Evolutionary conservation across 495 filamentous ascomycete genomes (phyloP), one percentile per base, ranked within the genome.

Genomic region (Hypoxylon fragiforme): DNA sequence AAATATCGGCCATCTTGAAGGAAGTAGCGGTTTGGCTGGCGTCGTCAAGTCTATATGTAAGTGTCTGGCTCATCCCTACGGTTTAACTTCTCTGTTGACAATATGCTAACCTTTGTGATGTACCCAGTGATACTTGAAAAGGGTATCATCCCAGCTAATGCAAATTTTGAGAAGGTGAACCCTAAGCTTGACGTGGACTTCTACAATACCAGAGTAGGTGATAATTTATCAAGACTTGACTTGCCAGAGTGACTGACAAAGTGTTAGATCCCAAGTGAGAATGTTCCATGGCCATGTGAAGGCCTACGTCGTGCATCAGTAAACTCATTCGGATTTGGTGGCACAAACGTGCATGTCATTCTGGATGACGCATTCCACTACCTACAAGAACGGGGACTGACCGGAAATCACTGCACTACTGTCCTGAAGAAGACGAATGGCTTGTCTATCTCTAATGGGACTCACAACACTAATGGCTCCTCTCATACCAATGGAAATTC

Each of bases 321-420:
- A 11, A 85, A 81, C 47, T 80, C 72, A 9, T 85, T 81, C 42
- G 83, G 84, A 0, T 83, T 75, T 54, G 84, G 83, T 6, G 83
- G 84, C 3, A 65, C 78, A 11, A 86, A 86, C 57, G 71, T 74
- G 0, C 82, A 87, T 52, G 72, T 68, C 3, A 73, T 86, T 24
- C 9, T 87, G 0, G 82, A 86, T 28, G 70, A 68, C 26, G 64
- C 54, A 16, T 40, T 37, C 19, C 44, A 68, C 40, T 57, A 60
- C 13, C 34, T 63, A 12, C 46, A 36, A 41, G 49, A 55, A 2
- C 56, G 32, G 4, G 24, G 44, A 4, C 32, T 69, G 2, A 38
- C 14, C 6, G 66, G 57, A 18, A 64, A 67, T 8, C 66, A 69
- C 34, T 57, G 58, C 37, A 69, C 63, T 36, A 7, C 9, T 20